Evolutionary conservation across 2,329 filamentous ascomycete species (phyloP), one percentile per base, ranked within the genome.

Genomic region (Pyrenophora seminiperda): DNA sequence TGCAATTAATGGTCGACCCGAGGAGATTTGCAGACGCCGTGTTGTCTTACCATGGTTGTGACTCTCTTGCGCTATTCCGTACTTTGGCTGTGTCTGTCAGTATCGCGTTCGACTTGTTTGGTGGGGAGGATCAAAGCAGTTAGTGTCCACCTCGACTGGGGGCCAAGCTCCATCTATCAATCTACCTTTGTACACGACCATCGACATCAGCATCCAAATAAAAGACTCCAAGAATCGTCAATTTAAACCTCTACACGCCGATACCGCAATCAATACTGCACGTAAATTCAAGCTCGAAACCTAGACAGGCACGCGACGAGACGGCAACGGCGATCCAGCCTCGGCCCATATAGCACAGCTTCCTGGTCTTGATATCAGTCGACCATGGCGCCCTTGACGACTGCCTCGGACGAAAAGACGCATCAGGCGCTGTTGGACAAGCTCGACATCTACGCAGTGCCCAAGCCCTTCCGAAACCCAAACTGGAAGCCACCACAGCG

Each of bases 401-500:
- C 86, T 1, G 85, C 85, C 43, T 88, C 90, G 61, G 89, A 90
- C 71, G 87, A 94, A 57, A 87, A 88, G 55, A 79, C 75, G 38
- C 93, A 97, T 71, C 89, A 90, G 72, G 83, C 85, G 62, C 87
- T 97, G 54, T 86, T 99, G 62, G 91, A 97, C 75, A 80, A 89
- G 72, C 89, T 97, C 68, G 94, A 99, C 79, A 91, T 97, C 67
- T 88, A 94, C 73, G 84, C 86, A 52, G 84, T 90, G 69, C 86
- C 86, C 65, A 96, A 95, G 77, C 88, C 86, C 67, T 99, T 97
- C 80, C 92, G 93, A 73, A 96, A 91, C 71, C 80, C 88, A 2
- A 78, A 85, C 72, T 99, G 94, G 94, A 91, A 90, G 69, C 91
- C 94, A 13, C 91, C 93, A 60, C 88, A 92, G 74, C 91, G 94